phyloP scores from a whole-genome alignment of 352 stramenopile genomes.

The Phytophthora cactorum region DNA sequence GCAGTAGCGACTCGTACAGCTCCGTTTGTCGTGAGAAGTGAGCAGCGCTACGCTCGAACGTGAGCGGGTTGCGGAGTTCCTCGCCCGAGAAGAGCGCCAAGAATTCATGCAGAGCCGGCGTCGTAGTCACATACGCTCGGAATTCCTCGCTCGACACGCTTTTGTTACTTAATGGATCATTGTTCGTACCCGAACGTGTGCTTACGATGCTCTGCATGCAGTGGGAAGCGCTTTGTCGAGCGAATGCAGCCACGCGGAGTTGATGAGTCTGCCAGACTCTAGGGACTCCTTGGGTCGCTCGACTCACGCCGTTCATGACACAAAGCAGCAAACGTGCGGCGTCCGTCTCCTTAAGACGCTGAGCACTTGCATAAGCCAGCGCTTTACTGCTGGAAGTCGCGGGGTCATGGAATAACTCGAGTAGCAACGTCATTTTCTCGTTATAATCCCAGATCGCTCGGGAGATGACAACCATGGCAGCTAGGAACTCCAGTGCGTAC shows the following conservation, averaged over 20 bases:
- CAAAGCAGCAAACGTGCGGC: conserved; percentile 62
- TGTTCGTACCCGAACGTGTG: conserved; percentile 1
- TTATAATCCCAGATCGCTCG: conserved; percentile 67
- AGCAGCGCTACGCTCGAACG: conserved; percentile 33
- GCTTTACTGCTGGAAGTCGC: conserved; percentile 22
- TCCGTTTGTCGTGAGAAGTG: conserved; percentile 39
- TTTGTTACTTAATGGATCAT: neutral
- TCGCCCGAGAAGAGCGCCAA: conserved; percentile 63
- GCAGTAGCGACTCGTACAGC: conserved; percentile 54
- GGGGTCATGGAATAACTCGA: conserved; percentile 64
- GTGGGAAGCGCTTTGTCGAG: conserved; percentile 29
- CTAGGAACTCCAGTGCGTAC: conserved; percentile 70
- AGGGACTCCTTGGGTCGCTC: conserved; percentile 56
- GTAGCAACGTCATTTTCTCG: conserved; percentile 60
- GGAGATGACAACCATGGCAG: conserved; percentile 59
- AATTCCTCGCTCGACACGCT: conserved; percentile 42
- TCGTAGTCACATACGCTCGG: conserved; percentile 39
- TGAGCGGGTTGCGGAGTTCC: conserved; percentile 71
- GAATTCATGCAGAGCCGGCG: conserved; percentile 48
- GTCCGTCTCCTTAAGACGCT: conserved; percentile 61
- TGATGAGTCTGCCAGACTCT: conserved; percentile 47
- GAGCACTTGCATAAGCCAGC: conserved; percentile 8
- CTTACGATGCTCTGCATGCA: conserved; percentile 25
- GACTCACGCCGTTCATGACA: conserved; percentile 56
- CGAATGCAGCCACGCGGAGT: conserved; percentile 22